These are phyloP conservation scores for Globisporangium apiculatum DNA, from an alignment of 352 stramenopile genomes.

Conservation along the genomic window DNA sequence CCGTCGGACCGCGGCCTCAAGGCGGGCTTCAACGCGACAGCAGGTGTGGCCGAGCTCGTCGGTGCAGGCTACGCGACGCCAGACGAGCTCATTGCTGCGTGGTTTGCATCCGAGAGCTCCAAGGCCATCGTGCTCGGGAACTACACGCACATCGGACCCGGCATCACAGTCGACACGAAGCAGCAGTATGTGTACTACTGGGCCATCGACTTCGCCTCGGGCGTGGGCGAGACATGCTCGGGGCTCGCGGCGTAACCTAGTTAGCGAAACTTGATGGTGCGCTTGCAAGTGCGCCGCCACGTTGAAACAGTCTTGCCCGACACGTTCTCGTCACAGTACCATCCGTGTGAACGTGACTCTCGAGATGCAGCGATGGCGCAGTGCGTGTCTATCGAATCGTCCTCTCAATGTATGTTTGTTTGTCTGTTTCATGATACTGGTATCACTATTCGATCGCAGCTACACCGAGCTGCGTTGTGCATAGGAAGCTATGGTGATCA, in stretches of 20 bases:
- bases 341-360: too few species aligned
- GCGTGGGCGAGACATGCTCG: conserved; percentile 7
- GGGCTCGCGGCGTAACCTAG: conserved; percentile 6
- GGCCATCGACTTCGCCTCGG: conserved; percentile 17
- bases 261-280: too few species aligned
- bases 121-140: conserved; percentile 18
- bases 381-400: too few species aligned
- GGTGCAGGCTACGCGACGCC: conserved; percentile 19
- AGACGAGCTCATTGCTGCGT: conserved; percentile 14
- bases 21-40: conserved; percentile 20
- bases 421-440: too few species aligned
- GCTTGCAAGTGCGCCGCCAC: too few species aligned
- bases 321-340: too few species aligned
- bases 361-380: too few species aligned
- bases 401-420: too few species aligned
- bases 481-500: too few species aligned
- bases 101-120: conserved; percentile 14
- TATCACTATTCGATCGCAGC: too few species aligned
- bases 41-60: conserved; percentile 21
- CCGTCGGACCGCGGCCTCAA: conserved; percentile 17
- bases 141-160: conserved; percentile 24
- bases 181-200: conserved; percentile 24
- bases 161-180: conserved; percentile 16
- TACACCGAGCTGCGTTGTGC: too few species aligned
- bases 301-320: too few species aligned